Evolutionary conservation across 2,329 filamentous ascomycete genomes (phyloP).

Genomic region (Myriosclerotinia curreyana): DNA sequence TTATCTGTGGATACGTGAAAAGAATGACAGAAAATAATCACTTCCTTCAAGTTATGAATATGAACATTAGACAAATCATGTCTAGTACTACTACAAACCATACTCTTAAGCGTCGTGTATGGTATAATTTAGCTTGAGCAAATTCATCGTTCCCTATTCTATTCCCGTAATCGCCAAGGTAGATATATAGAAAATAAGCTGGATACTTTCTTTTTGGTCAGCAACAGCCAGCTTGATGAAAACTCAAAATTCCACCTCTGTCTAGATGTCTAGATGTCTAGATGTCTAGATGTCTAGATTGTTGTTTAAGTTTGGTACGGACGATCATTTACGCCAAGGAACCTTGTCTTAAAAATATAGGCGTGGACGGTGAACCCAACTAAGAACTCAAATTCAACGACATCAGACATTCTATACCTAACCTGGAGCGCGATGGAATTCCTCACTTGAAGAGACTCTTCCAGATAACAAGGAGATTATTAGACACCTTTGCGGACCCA

Average conservation of each 20-base stretch:
- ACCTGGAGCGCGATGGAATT: background rate
- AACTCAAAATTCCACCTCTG: background rate
- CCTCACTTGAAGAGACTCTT: background rate
- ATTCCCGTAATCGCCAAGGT: background rate
- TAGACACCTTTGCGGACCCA: too few species aligned
- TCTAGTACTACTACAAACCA: too few species aligned
- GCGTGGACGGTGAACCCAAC: background rate
- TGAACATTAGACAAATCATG: background rate
- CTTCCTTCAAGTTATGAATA: too few species aligned
- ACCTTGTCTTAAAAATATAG: constrained; percentile 6
- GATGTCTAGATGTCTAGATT: background rate
- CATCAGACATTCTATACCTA: constrained; percentile 6
- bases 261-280: background rate
- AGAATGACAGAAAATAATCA: too few species aligned
- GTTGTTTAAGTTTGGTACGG: background rate
- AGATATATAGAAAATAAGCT: background rate
- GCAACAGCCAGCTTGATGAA: background rate
- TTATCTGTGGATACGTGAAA: background rate
- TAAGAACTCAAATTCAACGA: constrained; percentile 19
- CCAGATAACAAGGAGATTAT: background rate
- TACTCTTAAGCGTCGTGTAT: background rate
- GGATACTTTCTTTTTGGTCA: background rate
- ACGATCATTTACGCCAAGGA: constrained; percentile 18
- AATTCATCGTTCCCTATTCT: background rate
- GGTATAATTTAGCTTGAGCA: background rate